phyloP scores from a whole-genome alignment of 306 rosid species.

The Ceratonia siliqua region DNA sequence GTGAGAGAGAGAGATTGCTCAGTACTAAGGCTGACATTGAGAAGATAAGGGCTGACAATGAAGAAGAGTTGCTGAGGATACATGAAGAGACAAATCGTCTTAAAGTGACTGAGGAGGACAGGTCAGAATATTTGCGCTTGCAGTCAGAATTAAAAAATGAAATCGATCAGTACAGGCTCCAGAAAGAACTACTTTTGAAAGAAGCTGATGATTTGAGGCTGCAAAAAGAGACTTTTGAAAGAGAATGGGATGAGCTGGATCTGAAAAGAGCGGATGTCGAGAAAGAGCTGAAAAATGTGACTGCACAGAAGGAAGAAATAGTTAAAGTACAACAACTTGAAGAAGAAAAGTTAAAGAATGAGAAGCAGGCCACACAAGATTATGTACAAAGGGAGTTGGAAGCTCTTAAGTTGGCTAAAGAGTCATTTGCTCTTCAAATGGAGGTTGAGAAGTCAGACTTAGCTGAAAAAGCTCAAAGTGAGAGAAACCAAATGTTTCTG shows the following conservation, averaged over 20 bases:
- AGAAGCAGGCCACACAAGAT: conserved; percentile 57
- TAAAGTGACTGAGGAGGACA: conserved; percentile 79
- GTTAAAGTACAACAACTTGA: conserved; percentile 62
- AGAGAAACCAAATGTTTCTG: conserved; percentile 75
- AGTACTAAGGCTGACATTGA: conserved; percentile 67
- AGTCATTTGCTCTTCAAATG: conserved; percentile 77
- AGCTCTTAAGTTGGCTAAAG: conserved; percentile 69
- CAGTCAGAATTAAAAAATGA: conserved; percentile 87
- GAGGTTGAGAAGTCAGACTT: conserved; percentile 69
- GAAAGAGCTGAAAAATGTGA: conserved; percentile 65
- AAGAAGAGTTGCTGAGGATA: conserved; percentile 61
- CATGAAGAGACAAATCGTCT: conserved; percentile 64
- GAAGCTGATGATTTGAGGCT: conserved; percentile 88
- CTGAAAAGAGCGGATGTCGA: conserved; percentile 77
- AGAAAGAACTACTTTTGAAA: conserved; percentile 76
- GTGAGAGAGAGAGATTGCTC: conserved; percentile 71
- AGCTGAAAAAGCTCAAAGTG: conserved; percentile 70
- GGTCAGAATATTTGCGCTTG: conserved; percentile 66
- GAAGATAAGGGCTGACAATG: conserved; percentile 66
- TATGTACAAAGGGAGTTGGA: conserved; percentile 71
- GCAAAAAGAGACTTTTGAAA: conserved; percentile 88
- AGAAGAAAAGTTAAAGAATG: conserved; percentile 77
- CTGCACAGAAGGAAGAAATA: conserved; percentile 69
- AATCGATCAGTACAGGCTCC: conserved; percentile 78
- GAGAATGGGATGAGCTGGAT: conserved; percentile 97